Conservation (phyloP, 345 rosid species). For the Gossypium longicalyx region DNA sequence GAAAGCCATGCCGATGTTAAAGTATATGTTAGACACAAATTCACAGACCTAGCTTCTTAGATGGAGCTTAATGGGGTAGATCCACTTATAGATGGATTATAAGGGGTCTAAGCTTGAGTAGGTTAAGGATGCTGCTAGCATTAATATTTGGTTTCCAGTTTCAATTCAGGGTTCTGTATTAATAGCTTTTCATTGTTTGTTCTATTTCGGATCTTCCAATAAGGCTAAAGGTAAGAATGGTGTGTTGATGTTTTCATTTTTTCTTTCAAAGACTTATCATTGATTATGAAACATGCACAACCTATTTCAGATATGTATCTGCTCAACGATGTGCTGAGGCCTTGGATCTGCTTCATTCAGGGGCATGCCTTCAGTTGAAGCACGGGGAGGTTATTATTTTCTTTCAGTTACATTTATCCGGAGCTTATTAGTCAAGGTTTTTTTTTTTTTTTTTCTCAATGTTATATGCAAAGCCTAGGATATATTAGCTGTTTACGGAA, state of each 20-base stretch:
- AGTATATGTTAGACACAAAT: neutral
- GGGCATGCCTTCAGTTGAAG: conserved; percentile 77
- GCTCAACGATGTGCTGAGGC: conserved; percentile 84
- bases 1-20: neutral
- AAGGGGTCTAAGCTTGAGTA: neutral
- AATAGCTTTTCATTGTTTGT: neutral
- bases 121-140: neutral
- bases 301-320: conserved; percentile 48
- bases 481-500: neutral
- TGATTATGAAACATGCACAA: conserved; percentile 15
- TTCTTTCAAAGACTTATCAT: neutral
- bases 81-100: neutral
- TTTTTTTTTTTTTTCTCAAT: neutral
- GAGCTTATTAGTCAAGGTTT: neutral
- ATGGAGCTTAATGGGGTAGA: neutral
- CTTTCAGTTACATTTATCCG: conserved; percentile 7
- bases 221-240: neutral
- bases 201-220: neutral
- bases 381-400: conserved; percentile 64
- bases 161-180: neutral
- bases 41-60: neutral
- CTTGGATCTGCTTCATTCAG: conserved; percentile 72
- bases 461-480: conserved; percentile 3
- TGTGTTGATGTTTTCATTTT: neutral
- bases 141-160: neutral